These are phyloP conservation scores for Avena eriantha DNA, from an alignment of 176 grass and related monocot genomes.

Conservation along the genomic window DNA sequence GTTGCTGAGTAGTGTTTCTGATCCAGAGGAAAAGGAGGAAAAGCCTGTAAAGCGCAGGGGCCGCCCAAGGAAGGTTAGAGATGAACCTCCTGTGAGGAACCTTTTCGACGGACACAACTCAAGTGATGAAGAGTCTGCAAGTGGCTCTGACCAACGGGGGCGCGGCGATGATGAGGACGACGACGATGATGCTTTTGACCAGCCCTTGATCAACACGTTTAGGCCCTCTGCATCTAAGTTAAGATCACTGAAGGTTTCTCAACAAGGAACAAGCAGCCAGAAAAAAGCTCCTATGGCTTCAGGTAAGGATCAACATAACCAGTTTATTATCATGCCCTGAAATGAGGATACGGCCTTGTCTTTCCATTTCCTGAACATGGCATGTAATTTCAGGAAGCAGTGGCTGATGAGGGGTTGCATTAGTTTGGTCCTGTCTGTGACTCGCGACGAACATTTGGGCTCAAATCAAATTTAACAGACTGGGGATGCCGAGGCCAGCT, in stretches of 20 bases:
- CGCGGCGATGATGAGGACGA: slow-evolving; percentile 65
- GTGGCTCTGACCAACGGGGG: slow-evolving; percentile 66
- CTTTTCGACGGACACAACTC: slow-evolving; percentile 76
- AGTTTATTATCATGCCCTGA: background rate
- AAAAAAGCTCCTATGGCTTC: slow-evolving; percentile 49
- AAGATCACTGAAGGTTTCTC: slow-evolving; percentile 68
- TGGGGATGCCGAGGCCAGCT: background rate
- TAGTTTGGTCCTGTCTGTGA: background rate
- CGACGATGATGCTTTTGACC: slow-evolving; percentile 46
- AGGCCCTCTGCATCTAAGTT: slow-evolving; percentile 82
- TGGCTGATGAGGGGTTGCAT: slow-evolving; percentile 42
- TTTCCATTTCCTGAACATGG: background rate
- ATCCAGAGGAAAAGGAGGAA: slow-evolving; percentile 86
- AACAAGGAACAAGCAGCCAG: slow-evolving; percentile 50
- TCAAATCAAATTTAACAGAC: background rate
- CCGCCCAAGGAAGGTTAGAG: slow-evolving; percentile 82
- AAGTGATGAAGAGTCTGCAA: slow-evolving; percentile 74
- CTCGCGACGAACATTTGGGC: background rate
- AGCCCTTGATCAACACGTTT: slow-evolving; percentile 85
- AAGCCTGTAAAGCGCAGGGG: slow-evolving; percentile 80
- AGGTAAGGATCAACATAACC: slow-evolving; percentile 50
- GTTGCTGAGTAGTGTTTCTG: slow-evolving; percentile 32
- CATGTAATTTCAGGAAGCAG: slow-evolving; percentile 51
- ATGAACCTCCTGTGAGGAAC: slow-evolving; percentile 68
- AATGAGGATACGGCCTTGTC: background rate